A percentile compares a stretch with the other conserved stretches of the same genome.
Conservation (phyloP, 2,329 filamentous ascomycete genomes). For the Venturia oleaginea region DNA sequence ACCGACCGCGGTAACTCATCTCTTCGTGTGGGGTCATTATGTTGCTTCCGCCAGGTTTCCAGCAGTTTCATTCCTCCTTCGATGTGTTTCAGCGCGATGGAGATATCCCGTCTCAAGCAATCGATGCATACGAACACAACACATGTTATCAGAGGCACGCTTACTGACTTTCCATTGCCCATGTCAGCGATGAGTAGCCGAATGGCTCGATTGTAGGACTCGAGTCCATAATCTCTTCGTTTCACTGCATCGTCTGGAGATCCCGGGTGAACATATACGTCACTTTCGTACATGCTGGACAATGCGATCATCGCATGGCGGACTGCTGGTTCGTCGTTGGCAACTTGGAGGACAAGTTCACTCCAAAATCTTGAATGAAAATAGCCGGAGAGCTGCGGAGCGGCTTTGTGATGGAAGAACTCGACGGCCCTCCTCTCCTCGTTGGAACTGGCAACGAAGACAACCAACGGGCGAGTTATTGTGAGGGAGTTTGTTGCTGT, state of each 20-base stretch:
- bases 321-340: neutral
- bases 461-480: neutral
- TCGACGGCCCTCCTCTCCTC: slow-evolving; percentile 3
- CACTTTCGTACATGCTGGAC: slow-evolving; percentile 3
- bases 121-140: slow-evolving; percentile 7
- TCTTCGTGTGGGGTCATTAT: neutral
- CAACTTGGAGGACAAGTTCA: slow-evolving; percentile 6
- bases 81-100: slow-evolving; percentile 2
- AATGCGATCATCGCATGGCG: slow-evolving; percentile 5
- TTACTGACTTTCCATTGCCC: neutral
- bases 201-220: slow-evolving; percentile 5
- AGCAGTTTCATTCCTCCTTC: slow-evolving; percentile 4
- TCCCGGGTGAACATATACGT: neutral
- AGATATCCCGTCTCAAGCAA: neutral
- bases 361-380: slow-evolving; percentile 9
- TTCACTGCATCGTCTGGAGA: neutral
- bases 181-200: neutral
- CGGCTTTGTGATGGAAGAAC: slow-evolving; percentile 4
- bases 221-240: neutral
- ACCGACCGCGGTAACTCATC: neutral
- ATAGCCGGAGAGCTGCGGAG: slow-evolving; percentile 5
- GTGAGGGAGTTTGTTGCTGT: neutral
- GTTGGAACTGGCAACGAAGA: neutral
- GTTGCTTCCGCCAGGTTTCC: neutral
- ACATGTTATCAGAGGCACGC: neutral